Conservation (phyloP, 1,284 basidiomycete species). For the Puccinia coronata region DNA sequence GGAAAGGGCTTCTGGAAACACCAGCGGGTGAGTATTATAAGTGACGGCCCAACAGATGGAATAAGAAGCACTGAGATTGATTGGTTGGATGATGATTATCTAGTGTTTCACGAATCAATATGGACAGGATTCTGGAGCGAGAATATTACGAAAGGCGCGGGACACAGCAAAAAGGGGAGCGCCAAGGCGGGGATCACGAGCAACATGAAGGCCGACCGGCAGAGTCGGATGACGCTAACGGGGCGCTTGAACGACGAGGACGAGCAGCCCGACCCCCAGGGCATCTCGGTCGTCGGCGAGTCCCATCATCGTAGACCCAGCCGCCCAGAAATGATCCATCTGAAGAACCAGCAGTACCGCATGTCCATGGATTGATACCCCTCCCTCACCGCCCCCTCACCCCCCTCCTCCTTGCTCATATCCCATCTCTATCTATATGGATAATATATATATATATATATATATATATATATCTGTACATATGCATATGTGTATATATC, state of each 20-base stretch:
- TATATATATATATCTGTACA: no score
- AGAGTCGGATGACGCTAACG: conserved; percentile 3
- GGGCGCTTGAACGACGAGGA: conserved; percentile 3
- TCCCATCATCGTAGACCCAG: neutral
- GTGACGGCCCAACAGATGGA: neutral
- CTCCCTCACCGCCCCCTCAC: neutral
- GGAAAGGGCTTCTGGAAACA: conserved; percentile 31
- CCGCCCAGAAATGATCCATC: conserved; percentile 6
- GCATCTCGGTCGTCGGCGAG: neutral
- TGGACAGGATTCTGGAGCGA: neutral
- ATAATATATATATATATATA: conserved; percentile 1
- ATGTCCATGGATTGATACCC: conserved; percentile 25
- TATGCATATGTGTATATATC: no score
- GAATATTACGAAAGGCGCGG: neutral
- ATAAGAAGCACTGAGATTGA: neutral
- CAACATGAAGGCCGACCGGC: neutral
- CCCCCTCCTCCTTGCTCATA: neutral
- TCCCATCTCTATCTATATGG: neutral
- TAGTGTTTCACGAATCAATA: neutral
- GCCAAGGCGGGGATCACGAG: neutral
- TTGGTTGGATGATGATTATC: neutral
- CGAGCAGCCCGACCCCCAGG: neutral
- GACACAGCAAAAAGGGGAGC: neutral
- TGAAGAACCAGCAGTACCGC: neutral
- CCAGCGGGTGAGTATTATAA: neutral